Evolutionary conservation across 2,329 filamentous ascomycete genomes (phyloP).

Genomic region (Penicillium digitatum): DNA sequence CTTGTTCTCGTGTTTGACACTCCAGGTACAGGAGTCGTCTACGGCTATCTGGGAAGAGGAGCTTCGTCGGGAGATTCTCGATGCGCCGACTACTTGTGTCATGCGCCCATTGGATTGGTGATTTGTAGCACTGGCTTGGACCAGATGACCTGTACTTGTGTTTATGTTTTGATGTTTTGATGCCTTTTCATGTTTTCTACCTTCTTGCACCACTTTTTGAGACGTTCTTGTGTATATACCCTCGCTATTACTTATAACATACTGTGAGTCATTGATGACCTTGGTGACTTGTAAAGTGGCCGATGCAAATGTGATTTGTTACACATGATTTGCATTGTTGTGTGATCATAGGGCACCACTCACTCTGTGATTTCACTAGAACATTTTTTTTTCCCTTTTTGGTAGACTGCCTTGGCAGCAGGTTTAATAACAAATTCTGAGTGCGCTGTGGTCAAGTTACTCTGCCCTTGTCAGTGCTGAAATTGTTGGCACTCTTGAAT

Average conservation of each 20-base stretch:
- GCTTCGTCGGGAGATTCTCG: slow-evolving; percentile 36
- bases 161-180: neutral
- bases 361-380: neutral
- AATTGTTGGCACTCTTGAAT: too few relatives aligned
- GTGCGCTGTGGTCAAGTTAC: too few relatives aligned
- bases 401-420: too few relatives aligned
- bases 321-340: neutral
- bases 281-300: neutral
- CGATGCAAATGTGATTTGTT: too few relatives aligned
- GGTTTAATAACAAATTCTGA: too few relatives aligned
- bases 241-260: neutral
- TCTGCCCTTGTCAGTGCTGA: too few relatives aligned
- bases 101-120: slow-evolving; percentile 23
- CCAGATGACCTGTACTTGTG: neutral
- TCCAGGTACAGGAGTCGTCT: slow-evolving; percentile 24
- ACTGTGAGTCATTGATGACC: neutral
- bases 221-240: neutral
- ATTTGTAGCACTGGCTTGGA: neutral
- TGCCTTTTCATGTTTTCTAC: neutral
- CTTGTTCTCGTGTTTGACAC: slow-evolving; percentile 35
- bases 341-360: neutral
- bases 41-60: slow-evolving; percentile 31
- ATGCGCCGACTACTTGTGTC: slow-evolving; percentile 37
- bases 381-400: too few relatives aligned
- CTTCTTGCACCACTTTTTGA: neutral